phyloP scores from a whole-genome alignment of 1,284 basidiomycete species.

The Moesziomyces antarcticus region DNA sequence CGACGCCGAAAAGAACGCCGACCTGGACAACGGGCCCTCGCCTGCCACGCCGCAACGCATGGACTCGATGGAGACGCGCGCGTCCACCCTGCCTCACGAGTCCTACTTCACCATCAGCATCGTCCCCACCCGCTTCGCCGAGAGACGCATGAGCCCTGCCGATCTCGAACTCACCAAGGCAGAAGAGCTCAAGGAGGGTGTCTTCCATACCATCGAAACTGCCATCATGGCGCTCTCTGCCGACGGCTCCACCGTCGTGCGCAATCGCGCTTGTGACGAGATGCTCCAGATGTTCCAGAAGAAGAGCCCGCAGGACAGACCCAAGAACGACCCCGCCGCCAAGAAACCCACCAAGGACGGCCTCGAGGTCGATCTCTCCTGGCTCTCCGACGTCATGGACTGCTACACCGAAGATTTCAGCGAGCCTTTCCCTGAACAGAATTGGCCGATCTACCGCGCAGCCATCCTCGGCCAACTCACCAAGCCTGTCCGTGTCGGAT shows the following conservation, averaged over 20 bases:
- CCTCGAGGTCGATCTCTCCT: conserved; percentile 49
- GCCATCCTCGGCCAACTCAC: conserved; percentile 50
- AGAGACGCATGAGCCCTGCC: conserved; percentile 50
- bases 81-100: conserved; percentile 46
- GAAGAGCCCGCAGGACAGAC: conserved; percentile 44
- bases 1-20: conserved; percentile 20
- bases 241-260: conserved; percentile 54
- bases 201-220: conserved; percentile 54
- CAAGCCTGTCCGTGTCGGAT: conserved; percentile 50
- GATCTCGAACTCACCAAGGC: conserved; percentile 34
- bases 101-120: conserved; percentile 58
- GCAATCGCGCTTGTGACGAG: conserved; percentile 60
- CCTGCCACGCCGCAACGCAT: conserved; percentile 7
- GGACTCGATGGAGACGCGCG: conserved; percentile 23
- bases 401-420: conserved; percentile 59
- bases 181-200: conserved; percentile 49
- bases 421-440: conserved; percentile 48
- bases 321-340: conserved; percentile 11
- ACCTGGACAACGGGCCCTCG: not conserved
- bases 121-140: conserved; percentile 39
- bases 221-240: conserved; percentile 55
- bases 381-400: conserved; percentile 57
- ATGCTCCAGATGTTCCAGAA: conserved; percentile 48
- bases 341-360: conserved; percentile 28
- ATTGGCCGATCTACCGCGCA: conserved; percentile 61